These are phyloP conservation scores for Phytopythium ostracodes DNA, from an alignment of 352 stramenopile genomes.

Conservation along the genomic window DNA sequence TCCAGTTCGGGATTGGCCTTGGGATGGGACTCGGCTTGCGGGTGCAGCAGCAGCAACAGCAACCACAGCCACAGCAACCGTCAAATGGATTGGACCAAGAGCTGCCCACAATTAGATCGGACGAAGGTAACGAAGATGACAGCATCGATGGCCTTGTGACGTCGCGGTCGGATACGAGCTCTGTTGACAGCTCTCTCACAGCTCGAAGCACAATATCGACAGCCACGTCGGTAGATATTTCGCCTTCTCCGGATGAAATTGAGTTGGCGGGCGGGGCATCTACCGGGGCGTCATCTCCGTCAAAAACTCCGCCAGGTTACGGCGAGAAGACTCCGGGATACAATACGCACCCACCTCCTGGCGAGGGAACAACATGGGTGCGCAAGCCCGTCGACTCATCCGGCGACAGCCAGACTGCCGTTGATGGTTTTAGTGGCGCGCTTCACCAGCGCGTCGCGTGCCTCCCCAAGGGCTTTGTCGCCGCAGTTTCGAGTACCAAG, in stretches of 20 bases:
- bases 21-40: slow-evolving; percentile 88
- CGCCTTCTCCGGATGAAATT: slow-evolving; percentile 48
- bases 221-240: slow-evolving; percentile 41
- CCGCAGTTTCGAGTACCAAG: slow-evolving; percentile 60
- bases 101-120: slow-evolving; percentile 11
- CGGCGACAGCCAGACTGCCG: slow-evolving; percentile 55
- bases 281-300: not conserved
- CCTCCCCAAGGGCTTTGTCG: slow-evolving; percentile 66
- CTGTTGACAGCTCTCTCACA: slow-evolving; percentile 20
- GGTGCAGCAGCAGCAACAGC: slow-evolving; percentile 41
- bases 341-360: slow-evolving; percentile 46
- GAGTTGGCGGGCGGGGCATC: slow-evolving; percentile 21
- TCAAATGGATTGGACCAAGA: not conserved
- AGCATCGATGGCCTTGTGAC: slow-evolving; percentile 22
- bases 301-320: slow-evolving; percentile 18
- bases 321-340: slow-evolving; percentile 56
- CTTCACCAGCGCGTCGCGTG: slow-evolving; percentile 63
- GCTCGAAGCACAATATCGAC: slow-evolving; percentile 31
- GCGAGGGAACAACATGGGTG: slow-evolving; percentile 54
- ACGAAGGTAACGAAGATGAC: slow-evolving; percentile 13
- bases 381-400: slow-evolving; percentile 49
- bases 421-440: slow-evolving; percentile 48
- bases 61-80: slow-evolving; percentile 2
- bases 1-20: slow-evolving; percentile 82
- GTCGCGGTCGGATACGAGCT: slow-evolving; percentile 27